A percentile compares a stretch with the other conserved stretches of the same genome.
phyloP scores from a whole-genome alignment of 306 rosid species.

The Medicago arabica region DNA sequence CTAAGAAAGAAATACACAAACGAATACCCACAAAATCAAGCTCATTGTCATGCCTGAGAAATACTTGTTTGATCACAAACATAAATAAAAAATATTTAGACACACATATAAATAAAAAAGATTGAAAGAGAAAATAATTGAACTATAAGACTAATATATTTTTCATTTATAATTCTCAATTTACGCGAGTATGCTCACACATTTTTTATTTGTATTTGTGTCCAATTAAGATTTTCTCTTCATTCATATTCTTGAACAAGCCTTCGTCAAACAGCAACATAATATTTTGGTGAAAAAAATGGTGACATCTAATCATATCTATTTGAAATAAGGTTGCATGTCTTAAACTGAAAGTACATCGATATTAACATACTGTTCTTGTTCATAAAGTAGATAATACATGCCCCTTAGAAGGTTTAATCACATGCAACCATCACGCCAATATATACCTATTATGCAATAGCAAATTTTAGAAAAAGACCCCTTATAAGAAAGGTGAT shows the following conservation, averaged over 20 bases:
- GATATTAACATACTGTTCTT: conserved; percentile 6
- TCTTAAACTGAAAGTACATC: background rate
- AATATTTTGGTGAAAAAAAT: no score
- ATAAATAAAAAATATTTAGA: no score
- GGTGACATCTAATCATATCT: background rate
- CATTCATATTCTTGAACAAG: background rate
- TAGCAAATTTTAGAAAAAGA: background rate
- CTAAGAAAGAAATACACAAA: no score
- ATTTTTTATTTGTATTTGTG: no score
- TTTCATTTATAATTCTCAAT: no score
- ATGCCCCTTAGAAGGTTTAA: background rate
- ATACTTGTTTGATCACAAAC: no score
- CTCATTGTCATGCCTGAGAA: background rate
- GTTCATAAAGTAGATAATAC: conserved; percentile 2
- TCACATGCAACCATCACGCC: conserved; percentile 1
- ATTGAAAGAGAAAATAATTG: no score
- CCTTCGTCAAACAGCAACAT: background rate
- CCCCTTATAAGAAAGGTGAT: background rate
- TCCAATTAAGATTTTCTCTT: no score
- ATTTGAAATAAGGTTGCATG: background rate
- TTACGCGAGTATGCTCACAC: no score
- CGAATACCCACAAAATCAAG: background rate
- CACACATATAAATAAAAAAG: no score
- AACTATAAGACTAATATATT: no score
- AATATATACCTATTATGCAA: background rate